Evolutionary conservation across 371 early-diverging fungal genomes (phyloP).

Genomic region (Apophysomyces trapeziformis): DNA sequence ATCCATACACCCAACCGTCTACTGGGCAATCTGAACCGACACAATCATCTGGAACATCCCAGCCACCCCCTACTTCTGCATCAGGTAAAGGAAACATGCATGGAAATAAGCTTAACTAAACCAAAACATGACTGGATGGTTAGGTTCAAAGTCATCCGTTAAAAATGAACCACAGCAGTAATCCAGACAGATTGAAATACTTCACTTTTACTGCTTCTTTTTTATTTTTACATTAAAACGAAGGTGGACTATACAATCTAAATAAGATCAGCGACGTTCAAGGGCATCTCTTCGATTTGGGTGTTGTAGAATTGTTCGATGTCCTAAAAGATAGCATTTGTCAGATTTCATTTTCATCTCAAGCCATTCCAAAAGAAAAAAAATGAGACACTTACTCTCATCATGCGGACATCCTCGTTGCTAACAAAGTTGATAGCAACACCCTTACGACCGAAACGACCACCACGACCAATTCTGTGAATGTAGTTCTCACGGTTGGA

Average conservation of each 20-base stretch:
- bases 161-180: neutral
- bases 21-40: neutral
- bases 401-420: constrained; percentile 90
- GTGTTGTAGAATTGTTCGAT: constrained; percentile 99
- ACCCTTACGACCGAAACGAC: constrained; percentile 99
- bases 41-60: neutral
- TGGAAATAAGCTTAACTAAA: neutral
- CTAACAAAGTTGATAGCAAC: constrained; percentile 99
- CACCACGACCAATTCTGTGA: constrained; percentile 99
- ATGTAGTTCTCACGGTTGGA: constrained; percentile 96
- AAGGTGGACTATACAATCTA: constrained; percentile 42
- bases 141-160: neutral
- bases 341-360: constrained; percentile 20
- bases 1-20: constrained; percentile 5
- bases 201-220: constrained; percentile 13
- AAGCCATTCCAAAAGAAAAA: neutral
- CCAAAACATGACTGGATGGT: no score
- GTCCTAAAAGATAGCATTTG: constrained; percentile 22
- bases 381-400: constrained; percentile 49
- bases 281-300: constrained; percentile 96
- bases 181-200: neutral
- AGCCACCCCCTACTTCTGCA: neutral
- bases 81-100: neutral
- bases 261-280: constrained; percentile 85
- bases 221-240: constrained; percentile 11